These are phyloP conservation scores for Yarrowia sp. DNA, from an alignment of 805 yeast genomes.

Conservation along the genomic window DNA sequence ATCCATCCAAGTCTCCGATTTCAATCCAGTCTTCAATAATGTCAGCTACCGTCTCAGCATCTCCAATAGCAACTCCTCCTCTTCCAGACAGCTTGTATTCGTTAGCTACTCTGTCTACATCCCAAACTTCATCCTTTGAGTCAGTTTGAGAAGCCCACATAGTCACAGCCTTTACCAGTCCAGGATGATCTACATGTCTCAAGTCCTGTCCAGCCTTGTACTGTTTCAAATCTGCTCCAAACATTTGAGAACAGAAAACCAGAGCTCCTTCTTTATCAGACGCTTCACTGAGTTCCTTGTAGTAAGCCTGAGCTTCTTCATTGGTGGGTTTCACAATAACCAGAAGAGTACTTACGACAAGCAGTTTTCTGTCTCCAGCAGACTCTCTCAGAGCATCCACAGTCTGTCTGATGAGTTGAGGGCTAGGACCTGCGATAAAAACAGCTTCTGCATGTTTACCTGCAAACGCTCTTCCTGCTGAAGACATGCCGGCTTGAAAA, in stretches of 20 bases:
- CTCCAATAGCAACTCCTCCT: conserved; percentile 6
- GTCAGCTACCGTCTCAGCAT: conserved; percentile 42
- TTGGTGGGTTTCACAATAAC: neutral
- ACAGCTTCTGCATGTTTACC: conserved; percentile 47
- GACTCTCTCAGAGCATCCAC: conserved; percentile 39
- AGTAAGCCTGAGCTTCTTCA: neutral
- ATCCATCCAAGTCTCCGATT: conserved; percentile 45
- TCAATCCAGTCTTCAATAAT: conserved; percentile 44
- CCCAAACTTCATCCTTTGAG: conserved; percentile 31
- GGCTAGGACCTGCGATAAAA: conserved; percentile 42
- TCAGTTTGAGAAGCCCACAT: conserved; percentile 27
- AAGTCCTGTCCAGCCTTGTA: neutral
- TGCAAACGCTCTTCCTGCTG: conserved; percentile 44
- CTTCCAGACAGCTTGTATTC: neutral
- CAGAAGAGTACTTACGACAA: neutral
- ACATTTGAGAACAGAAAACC: conserved; percentile 5
- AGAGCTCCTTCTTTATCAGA: conserved; percentile 10
- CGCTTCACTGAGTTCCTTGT: neutral
- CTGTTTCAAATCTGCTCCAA: neutral
- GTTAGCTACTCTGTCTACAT: neutral
- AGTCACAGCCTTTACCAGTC: neutral
- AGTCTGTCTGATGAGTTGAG: conserved; percentile 38
- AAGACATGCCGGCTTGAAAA: conserved; percentile 48
- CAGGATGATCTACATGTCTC: neutral
- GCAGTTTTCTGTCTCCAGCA: conserved; percentile 36